Evolutionary conservation across 1,284 basidiomycete species (phyloP).

Genomic region (Trametes hirsuta): DNA sequence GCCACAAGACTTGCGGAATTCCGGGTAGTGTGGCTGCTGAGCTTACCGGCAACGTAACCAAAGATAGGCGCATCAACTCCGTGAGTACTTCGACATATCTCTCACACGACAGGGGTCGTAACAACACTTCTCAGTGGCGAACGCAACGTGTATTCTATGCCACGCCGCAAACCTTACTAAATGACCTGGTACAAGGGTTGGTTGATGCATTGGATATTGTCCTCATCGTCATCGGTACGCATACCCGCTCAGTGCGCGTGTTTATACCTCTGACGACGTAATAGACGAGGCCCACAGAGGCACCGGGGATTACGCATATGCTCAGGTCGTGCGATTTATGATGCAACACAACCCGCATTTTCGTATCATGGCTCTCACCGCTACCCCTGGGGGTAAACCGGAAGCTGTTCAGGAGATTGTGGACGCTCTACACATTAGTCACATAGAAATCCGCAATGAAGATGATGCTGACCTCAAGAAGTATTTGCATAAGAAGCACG

Average conservation of each 20-base stretch:
- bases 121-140: constrained; percentile 58
- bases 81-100: constrained; percentile 50
- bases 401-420: constrained; percentile 92
- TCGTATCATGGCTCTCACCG: constrained; percentile 91
- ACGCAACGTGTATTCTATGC: constrained; percentile 95
- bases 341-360: constrained; percentile 96
- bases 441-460: constrained; percentile 95
- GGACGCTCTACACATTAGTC: constrained; percentile 94
- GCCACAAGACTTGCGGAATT: constrained; percentile 93
- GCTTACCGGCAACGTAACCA: constrained; percentile 78
- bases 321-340: constrained; percentile 85
- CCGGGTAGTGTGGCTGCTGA: constrained; percentile 87
- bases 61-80: constrained; percentile 53
- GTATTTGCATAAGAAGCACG: constrained; percentile 89
- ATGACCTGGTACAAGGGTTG: constrained; percentile 77
- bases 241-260: background rate
- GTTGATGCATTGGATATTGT: constrained; percentile 84
- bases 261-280: no score
- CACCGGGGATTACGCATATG: constrained; percentile 93
- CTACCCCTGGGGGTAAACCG: constrained; percentile 89
- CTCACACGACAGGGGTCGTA: background rate
- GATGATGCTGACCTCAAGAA: constrained; percentile 85
- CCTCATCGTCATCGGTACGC: constrained; percentile 78
- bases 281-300: constrained; percentile 96
- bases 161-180: constrained; percentile 95